A percentile compares a stretch with the other conserved stretches of the same genome.
These are phyloP conservation scores for Fusarium devonianum DNA, from an alignment of 2,329 filamentous ascomycete genomes.

Conservation along the genomic window DNA sequence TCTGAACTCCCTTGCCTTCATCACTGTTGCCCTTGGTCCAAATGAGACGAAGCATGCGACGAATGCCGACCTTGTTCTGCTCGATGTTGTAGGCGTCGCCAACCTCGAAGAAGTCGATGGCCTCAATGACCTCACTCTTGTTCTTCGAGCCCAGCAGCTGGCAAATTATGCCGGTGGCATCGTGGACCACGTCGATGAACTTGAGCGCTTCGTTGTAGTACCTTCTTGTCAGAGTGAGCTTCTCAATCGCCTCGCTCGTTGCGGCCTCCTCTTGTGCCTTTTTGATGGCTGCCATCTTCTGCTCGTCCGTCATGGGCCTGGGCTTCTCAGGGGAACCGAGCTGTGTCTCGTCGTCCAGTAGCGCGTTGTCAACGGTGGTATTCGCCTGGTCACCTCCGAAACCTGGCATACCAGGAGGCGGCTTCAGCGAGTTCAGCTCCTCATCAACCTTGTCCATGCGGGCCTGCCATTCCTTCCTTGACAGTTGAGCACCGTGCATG, in stretches of 20 bases:
- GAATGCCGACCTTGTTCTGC: conserved; percentile 89
- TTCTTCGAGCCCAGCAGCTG: conserved; percentile 93
- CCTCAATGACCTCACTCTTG: conserved; percentile 98
- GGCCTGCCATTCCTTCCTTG: conserved; percentile 83
- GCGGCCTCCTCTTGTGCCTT: conserved; percentile 88
- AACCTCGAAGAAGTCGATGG: conserved; percentile 97
- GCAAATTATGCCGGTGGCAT: conserved; percentile 79
- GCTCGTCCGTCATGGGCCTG: conserved; percentile 76
- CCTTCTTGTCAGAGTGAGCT: conserved; percentile 84
- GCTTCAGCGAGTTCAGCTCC: conserved; percentile 82
- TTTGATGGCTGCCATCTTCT: conserved; percentile 74
- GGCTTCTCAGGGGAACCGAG: conserved; percentile 74
- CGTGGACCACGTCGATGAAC: conserved; percentile 91
- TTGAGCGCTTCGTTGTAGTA: conserved; percentile 94
- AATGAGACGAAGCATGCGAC: conserved; percentile 94
- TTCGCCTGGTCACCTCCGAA: conserved; percentile 70
- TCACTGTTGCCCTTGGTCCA: conserved; percentile 99
- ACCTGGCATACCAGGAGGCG: conserved; percentile 73
- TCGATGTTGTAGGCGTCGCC: conserved; percentile 96
- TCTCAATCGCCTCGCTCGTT: conserved; percentile 86
- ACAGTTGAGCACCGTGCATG: conserved; percentile 87
- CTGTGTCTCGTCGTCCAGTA: conserved; percentile 90
- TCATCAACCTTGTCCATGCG: conserved; percentile 83
- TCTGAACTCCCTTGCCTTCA: conserved; percentile 97
- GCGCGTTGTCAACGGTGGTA: conserved; percentile 73